These are phyloP conservation scores for Gynostemma pentaphyllum DNA, from an alignment of 306 rosid genomes.

Conservation along the genomic window DNA sequence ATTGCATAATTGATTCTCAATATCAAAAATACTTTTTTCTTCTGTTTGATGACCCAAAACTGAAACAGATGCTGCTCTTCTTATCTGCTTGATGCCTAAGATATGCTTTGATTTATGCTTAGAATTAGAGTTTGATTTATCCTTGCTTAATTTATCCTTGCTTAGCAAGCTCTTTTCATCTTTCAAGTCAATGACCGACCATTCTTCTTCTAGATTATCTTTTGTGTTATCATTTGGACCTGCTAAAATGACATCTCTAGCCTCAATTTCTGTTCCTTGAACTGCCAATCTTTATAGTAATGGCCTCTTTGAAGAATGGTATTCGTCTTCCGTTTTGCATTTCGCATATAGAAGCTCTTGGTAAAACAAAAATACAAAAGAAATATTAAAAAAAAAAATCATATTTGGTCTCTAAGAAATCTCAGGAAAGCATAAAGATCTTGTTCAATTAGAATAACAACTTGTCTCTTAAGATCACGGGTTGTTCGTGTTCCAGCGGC, in stretches of 20 bases:
- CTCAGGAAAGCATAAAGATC: not conserved
- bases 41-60: slow-evolving; percentile 38
- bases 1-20: slow-evolving; percentile 11
- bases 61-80: slow-evolving; percentile 69
- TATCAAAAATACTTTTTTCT: slow-evolving; percentile 60
- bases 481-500: slow-evolving; percentile 50
- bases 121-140: slow-evolving; percentile 32
- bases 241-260: slow-evolving; percentile 49
- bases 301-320: slow-evolving; percentile 80
- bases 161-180: slow-evolving; percentile 42
- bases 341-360: slow-evolving; percentile 81
- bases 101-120: slow-evolving; percentile 39
- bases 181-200: slow-evolving; percentile 81
- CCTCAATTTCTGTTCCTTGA: slow-evolving; percentile 71
- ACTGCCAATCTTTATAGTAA: slow-evolving; percentile 65
- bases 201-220: slow-evolving; percentile 53
- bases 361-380: not conserved
- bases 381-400: not conserved
- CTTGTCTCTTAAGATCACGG: slow-evolving; percentile 58
- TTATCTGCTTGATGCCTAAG: slow-evolving; percentile 57
- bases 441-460: slow-evolving; percentile 31
- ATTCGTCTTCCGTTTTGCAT: slow-evolving; percentile 72
- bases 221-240: slow-evolving; percentile 23
- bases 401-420: not conserved
- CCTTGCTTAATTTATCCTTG: no score